Conservation (phyloP, 1,284 basidiomycete genomes). For the Melampsora larici-populina region DNA sequence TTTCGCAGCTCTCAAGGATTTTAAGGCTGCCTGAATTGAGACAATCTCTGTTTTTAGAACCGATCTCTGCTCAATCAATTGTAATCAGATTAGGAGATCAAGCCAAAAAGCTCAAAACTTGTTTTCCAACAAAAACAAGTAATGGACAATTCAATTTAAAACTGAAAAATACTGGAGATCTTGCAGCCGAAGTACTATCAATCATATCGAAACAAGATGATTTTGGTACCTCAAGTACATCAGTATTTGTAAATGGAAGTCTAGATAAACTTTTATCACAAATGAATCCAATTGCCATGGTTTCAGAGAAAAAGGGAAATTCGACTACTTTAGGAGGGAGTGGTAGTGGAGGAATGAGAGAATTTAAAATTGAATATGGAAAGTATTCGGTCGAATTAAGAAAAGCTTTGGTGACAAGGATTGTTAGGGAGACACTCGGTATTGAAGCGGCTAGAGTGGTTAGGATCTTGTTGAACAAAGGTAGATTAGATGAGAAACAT, state of each 20-base stretch:
- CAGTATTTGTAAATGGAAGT: conserved; percentile 14
- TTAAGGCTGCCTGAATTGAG: no score
- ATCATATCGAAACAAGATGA: conserved; percentile 37
- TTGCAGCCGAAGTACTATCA: conserved; percentile 29
- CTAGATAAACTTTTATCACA: conserved; percentile 20
- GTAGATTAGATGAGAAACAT: conserved; percentile 38
- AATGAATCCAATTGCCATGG: conserved; percentile 25
- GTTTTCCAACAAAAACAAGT: conserved; percentile 20
- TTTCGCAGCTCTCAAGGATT: neutral
- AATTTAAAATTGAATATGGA: conserved; percentile 37
- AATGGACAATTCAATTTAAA: conserved; percentile 34
- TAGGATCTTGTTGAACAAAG: conserved; percentile 26
- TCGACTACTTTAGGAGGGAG: conserved; percentile 13
- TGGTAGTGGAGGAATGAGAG: conserved; percentile 37
- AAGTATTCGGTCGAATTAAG: conserved; percentile 27
- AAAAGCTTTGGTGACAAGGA: conserved; percentile 24
- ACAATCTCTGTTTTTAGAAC: conserved; percentile 5
- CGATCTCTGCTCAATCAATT: conserved; percentile 32
- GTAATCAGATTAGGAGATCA: conserved; percentile 22
- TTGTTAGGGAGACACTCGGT: conserved; percentile 29
- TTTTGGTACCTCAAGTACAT: conserved; percentile 27
- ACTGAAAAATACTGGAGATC: conserved; percentile 40
- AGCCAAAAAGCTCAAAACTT: conserved; percentile 24
- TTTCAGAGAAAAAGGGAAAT: conserved; percentile 32
- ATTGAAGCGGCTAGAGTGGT: conserved; percentile 36